A percentile compares a stretch with the other conserved stretches of the same genome.
phyloP scores from a whole-genome alignment of 257 asterid species.

The Nicotiana sylvestris region DNA sequence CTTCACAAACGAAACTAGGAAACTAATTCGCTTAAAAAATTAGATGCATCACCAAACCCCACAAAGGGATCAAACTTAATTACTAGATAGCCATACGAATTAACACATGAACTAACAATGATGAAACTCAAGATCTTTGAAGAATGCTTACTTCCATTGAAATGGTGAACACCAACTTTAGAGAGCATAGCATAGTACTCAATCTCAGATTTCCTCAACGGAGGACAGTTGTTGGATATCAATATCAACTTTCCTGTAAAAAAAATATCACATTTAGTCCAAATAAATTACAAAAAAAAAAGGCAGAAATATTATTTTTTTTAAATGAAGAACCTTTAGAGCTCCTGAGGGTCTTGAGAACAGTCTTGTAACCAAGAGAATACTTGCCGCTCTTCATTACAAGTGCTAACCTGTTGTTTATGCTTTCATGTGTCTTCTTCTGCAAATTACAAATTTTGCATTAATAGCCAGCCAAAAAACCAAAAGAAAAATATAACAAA shows the following conservation, averaged over 20 bases:
- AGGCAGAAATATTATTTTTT: no score
- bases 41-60: not conserved
- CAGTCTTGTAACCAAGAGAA: constrained; percentile 21
- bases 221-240: constrained; percentile 47
- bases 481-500: not conserved
- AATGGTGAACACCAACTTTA: constrained; percentile 44
- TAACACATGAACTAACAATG: not conserved
- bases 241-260: constrained; percentile 35
- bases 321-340: not conserved
- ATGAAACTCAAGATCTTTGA: not conserved
- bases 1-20: not conserved
- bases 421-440: constrained; percentile 28
- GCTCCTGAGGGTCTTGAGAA: constrained; percentile 20
- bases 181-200: constrained; percentile 47
- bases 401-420: constrained; percentile 22
- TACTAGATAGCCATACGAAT: not conserved
- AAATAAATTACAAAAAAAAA: not conserved
- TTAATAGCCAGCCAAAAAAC: not conserved
- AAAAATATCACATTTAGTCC: not conserved
- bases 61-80: not conserved
- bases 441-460: not conserved
- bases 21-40: not conserved
- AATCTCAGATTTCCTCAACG: constrained; percentile 41
- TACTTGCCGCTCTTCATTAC: constrained; percentile 24
- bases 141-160: constrained; percentile 34